Evolutionary conservation across 2,329 filamentous ascomycete genomes (phyloP).

Genomic region (Neonectria ditissima): DNA sequence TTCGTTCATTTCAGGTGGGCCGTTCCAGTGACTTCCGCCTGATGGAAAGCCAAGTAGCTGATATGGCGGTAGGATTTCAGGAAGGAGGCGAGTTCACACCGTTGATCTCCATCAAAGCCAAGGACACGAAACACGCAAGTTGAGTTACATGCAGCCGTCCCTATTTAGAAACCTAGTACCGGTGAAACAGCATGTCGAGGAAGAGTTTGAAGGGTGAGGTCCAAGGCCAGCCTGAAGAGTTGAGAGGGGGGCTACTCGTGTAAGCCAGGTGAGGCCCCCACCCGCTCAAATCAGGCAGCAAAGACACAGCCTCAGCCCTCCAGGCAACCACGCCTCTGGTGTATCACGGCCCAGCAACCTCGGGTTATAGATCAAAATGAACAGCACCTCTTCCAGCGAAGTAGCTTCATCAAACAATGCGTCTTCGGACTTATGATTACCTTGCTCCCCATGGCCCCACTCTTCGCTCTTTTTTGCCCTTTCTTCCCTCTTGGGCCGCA

Average conservation of each 20-base stretch:
- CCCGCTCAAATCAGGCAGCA: not conserved
- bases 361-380: slow-evolving; percentile 27
- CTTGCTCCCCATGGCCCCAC: slow-evolving; percentile 30
- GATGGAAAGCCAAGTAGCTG: too few species aligned
- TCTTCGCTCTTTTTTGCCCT: slow-evolving; percentile 25
- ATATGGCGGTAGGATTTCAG: too few species aligned
- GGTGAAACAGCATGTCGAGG: too few species aligned
- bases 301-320: not conserved
- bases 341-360: slow-evolving; percentile 5
- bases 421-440: slow-evolving; percentile 15
- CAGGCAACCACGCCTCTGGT: not conserved
- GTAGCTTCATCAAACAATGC: slow-evolving; percentile 33
- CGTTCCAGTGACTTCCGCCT: too few species aligned
- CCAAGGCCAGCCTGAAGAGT: too few species aligned
- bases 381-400: slow-evolving; percentile 28
- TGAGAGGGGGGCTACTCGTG: not conserved
- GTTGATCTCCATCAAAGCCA: too few species aligned
- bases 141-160: too few species aligned
- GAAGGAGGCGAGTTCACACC: too few species aligned
- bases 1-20: too few species aligned
- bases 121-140: too few species aligned
- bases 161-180: too few species aligned
- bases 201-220: too few species aligned
- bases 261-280: not conserved
- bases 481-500: not conserved